phyloP scores from a whole-genome alignment of 345 rosid genomes.

The Crucihimalaya himalaica region DNA sequence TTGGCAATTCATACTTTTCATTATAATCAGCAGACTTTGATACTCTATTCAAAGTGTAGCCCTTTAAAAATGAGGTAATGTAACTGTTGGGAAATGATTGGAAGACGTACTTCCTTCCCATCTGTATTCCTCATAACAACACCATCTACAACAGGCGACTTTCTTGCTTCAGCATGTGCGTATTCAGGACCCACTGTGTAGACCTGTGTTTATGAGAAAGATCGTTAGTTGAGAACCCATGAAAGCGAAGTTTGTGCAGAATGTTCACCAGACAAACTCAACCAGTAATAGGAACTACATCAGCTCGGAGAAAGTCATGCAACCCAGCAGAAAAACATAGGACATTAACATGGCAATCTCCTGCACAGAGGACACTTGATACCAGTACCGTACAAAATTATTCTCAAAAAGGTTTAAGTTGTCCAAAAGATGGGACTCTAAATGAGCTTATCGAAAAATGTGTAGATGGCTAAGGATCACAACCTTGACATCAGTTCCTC shows the following conservation, averaged over 20 bases:
- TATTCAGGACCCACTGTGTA: slow-evolving; percentile 99
- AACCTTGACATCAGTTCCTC: slow-evolving; percentile 99
- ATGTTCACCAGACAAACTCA: not conserved
- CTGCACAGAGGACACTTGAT: slow-evolving; percentile 16
- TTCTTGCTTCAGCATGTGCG: slow-evolving; percentile 99
- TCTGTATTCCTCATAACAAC: slow-evolving; percentile 98
- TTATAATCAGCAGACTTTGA: slow-evolving; percentile 8
- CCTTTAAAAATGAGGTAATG: slow-evolving; percentile 5
- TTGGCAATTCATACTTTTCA: not conserved
- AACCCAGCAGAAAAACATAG: slow-evolving; percentile 1
- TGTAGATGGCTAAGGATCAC: slow-evolving; percentile 10
- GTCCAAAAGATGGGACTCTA: slow-evolving; percentile 6
- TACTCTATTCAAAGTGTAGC: not conserved
- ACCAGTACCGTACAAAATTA: slow-evolving; percentile 3
- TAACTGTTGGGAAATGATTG: not conserved
- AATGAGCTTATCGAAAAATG: slow-evolving; percentile 16
- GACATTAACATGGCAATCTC: not conserved
- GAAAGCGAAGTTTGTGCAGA: slow-evolving; percentile 18
- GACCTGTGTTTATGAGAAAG: slow-evolving; percentile 57
- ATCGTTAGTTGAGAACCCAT: slow-evolving; percentile 23
- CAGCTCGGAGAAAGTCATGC: slow-evolving; percentile 8
- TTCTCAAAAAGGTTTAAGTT: not conserved
- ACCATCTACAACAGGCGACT: slow-evolving; percentile 99
- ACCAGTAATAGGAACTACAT: slow-evolving; percentile 6
- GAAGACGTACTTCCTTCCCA: slow-evolving; percentile 88